Conservation (phyloP, 2,329 filamentous ascomycete genomes). For the Claviceps capensis region DNA sequence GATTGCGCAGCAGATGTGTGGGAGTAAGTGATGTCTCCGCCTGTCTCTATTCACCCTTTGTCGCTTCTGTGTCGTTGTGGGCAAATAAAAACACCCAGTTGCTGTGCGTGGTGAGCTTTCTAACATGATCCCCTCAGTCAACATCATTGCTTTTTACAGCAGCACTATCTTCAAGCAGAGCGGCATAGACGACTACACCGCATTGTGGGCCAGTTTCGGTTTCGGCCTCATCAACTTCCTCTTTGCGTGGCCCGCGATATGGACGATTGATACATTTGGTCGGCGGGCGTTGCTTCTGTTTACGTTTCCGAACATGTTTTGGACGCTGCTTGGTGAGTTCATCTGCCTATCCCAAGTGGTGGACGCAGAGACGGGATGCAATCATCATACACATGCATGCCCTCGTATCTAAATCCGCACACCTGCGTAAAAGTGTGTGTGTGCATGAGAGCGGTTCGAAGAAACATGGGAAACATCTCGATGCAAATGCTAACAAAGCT, state of each 20-base stretch:
- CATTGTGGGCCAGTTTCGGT: constrained; percentile 20
- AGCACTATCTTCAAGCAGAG: constrained; percentile 22
- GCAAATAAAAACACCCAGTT: not conserved
- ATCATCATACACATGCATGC: not conserved
- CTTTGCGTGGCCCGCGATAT: constrained; percentile 18
- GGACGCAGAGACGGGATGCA: not conserved
- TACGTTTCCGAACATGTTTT: constrained; percentile 23
- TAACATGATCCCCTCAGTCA: constrained; percentile 23
- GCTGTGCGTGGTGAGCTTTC: not conserved
- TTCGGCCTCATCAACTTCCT: constrained; percentile 15
- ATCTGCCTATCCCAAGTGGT: not conserved
- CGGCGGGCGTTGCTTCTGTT: constrained; percentile 13
- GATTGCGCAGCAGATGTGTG: constrained; percentile 50
- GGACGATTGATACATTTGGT: constrained; percentile 17
- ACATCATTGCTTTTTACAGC: constrained; percentile 21
- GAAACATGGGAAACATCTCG: not conserved
- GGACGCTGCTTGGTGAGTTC: constrained; percentile 10
- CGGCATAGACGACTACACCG: constrained; percentile 16
- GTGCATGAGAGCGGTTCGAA: not conserved
- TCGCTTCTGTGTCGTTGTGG: not conserved
- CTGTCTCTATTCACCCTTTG: not conserved
- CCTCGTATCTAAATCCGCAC: not conserved
- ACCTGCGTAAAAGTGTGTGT: not conserved
- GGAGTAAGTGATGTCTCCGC: constrained; percentile 13
- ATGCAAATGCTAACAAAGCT: not conserved